phyloP scores from a whole-genome alignment of 805 yeast genomes.

The Lipomyces sp. region DNA sequence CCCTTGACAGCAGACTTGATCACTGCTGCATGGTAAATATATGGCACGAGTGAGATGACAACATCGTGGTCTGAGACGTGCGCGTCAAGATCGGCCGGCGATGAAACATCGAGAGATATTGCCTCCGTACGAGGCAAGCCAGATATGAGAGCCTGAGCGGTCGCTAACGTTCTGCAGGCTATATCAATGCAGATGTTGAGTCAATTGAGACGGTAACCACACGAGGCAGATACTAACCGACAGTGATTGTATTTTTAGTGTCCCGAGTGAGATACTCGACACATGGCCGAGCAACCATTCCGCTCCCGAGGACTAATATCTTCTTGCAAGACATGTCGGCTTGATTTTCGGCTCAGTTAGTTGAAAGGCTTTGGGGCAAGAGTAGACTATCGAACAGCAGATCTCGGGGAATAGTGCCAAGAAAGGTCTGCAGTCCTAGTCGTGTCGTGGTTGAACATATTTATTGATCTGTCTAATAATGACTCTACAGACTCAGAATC shows the following conservation, averaged over 20 bases:
- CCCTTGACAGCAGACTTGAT: constrained; percentile 89
- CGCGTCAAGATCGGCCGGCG: constrained; percentile 73
- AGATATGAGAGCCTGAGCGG: constrained; percentile 86
- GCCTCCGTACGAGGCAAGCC: constrained; percentile 66
- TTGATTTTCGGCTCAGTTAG: background rate
- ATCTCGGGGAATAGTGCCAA: too few relatives aligned
- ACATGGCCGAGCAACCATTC: constrained; percentile 97
- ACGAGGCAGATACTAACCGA: constrained; percentile 45
- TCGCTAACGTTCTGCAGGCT: constrained; percentile 87
- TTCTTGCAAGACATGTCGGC: background rate
- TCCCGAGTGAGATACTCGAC: constrained; percentile 83
- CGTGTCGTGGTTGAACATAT: too few relatives aligned
- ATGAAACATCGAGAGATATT: constrained; percentile 83
- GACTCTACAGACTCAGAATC: too few relatives aligned
- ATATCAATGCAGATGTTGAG: background rate
- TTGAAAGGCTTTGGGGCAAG: background rate
- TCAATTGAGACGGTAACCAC: constrained; percentile 3
- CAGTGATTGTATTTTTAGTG: constrained; percentile 83
- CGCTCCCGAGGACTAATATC: constrained; percentile 51
- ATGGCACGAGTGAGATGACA: constrained; percentile 89
- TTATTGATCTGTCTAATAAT: too few relatives aligned
- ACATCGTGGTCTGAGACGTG: constrained; percentile 78
- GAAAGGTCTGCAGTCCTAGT: too few relatives aligned
- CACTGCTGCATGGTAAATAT: constrained; percentile 89
- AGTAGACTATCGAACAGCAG: background rate